Conservation (phyloP, 2,329 filamentous ascomycete genomes). For the Sarocladium kiliense region DNA sequence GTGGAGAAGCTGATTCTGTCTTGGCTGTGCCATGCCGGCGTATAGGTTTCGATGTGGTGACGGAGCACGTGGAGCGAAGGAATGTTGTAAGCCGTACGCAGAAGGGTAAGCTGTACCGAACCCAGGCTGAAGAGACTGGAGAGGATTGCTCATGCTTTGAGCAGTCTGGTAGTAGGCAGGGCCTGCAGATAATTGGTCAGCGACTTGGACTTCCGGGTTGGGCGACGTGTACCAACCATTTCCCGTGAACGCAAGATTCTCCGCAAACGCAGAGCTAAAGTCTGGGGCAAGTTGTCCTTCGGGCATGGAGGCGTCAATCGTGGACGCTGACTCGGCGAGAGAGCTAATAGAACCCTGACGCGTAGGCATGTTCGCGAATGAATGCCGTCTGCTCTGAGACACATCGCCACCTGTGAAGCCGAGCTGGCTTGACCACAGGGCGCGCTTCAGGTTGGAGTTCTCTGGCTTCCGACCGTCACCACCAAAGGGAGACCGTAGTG, state of each 20-base stretch:
- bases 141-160: conserved; percentile 22
- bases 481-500: conserved; percentile 43
- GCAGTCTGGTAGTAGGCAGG: conserved; percentile 32
- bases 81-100: conserved; percentile 38
- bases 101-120: conserved; percentile 38
- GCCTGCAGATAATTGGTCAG: not conserved
- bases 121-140: conserved; percentile 12
- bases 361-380: conserved; percentile 66
- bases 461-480: conserved; percentile 59
- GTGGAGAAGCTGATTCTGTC: conserved; percentile 68
- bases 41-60: conserved; percentile 61
- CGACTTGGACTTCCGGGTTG: not conserved
- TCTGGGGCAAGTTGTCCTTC: conserved; percentile 40
- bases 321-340: conserved; percentile 43
- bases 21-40: conserved; percentile 49
- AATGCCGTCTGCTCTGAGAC: conserved; percentile 73
- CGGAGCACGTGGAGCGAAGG: conserved; percentile 45
- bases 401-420: conserved; percentile 49
- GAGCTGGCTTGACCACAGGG: conserved; percentile 58
- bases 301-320: conserved; percentile 37
- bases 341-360: conserved; percentile 61
- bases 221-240: conserved; percentile 2
- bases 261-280: conserved; percentile 18
- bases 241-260: not conserved
- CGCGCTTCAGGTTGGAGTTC: conserved; percentile 54